Percentiles rank a stretch among this genome's conserved stretches.
Evolutionary conservation across 805 yeast genomes (phyloP).

Genomic region (Yamadazyma philogaea): DNA sequence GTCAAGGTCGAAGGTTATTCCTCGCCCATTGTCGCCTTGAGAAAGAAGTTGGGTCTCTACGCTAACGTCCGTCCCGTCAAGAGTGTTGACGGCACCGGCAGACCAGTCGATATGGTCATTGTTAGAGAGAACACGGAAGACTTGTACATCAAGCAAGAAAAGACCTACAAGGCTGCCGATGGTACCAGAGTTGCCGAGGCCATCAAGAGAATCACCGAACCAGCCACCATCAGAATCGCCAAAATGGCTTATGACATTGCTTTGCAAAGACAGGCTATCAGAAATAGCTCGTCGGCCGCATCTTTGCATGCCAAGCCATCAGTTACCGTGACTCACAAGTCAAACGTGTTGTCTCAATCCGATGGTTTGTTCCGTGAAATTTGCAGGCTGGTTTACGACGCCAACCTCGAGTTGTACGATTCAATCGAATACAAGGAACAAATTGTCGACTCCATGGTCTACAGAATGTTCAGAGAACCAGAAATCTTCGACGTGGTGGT

Average conservation of each 20-base stretch:
- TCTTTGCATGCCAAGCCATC: conserved; percentile 49
- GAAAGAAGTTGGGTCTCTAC: conserved; percentile 90
- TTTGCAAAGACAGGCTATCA: conserved; percentile 77
- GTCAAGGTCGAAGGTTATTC: conserved; percentile 94
- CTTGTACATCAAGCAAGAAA: conserved; percentile 92
- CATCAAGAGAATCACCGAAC: conserved; percentile 90
- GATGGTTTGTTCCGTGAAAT: conserved; percentile 97
- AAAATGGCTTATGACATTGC: conserved; percentile 92
- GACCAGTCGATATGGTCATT: conserved; percentile 95
- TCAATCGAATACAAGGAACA: conserved; percentile 80
- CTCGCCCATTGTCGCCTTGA: conserved; percentile 97
- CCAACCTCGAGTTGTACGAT: conserved; percentile 55
- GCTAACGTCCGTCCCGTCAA: conserved; percentile 98
- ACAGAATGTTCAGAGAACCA: conserved; percentile 98
- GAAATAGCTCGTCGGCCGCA: conserved; percentile 45
- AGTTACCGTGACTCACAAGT: conserved; percentile 93
- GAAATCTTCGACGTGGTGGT: conserved; percentile 96
- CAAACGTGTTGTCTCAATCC: conserved; percentile 86
- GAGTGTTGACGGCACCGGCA: conserved; percentile 79
- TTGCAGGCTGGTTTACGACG: conserved; percentile 56
- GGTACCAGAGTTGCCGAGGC: conserved; percentile 96
- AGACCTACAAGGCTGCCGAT: conserved; percentile 64
- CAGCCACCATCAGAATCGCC: conserved; percentile 82
- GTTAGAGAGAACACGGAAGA: conserved; percentile 99
- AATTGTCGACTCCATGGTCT: conserved; percentile 98